phyloP scores from a whole-genome alignment of 2,329 filamentous ascomycete species.

The Rhexocercosporidium sp. region DNA sequence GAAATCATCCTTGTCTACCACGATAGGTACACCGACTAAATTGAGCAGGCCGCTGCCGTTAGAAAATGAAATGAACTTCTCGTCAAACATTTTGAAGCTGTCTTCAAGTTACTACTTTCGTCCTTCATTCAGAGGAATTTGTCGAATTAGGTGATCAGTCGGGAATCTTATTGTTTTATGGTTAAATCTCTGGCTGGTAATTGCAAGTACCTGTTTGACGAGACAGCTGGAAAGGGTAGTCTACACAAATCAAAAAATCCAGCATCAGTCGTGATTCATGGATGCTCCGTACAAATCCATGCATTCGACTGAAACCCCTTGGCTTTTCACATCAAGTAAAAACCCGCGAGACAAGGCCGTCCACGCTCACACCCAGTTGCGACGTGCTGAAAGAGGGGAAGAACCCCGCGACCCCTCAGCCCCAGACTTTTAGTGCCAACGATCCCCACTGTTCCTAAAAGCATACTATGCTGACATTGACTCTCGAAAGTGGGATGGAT shows the following conservation, averaged over 20 bases:
- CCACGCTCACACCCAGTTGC: neutral
- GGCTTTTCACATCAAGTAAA: constrained; percentile 34
- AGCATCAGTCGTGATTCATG: too few relatives aligned
- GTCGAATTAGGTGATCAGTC: too few relatives aligned
- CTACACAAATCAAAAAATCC: too few relatives aligned
- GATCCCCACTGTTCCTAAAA: neutral
- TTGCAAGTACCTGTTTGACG: too few relatives aligned
- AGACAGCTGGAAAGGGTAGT: too few relatives aligned
- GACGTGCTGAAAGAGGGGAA: constrained; percentile 2
- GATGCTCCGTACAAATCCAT: too few relatives aligned
- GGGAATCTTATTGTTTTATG: too few relatives aligned
- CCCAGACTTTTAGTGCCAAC: constrained; percentile 1
- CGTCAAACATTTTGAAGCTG: constrained; percentile 45
- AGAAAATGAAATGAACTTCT: constrained; percentile 16
- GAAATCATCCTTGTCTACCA: constrained; percentile 62
- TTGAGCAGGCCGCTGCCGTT: neutral
- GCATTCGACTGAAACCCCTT: neutral
- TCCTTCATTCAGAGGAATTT: too few relatives aligned
- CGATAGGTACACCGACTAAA: constrained; percentile 49
- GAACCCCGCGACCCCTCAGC: constrained; percentile 1
- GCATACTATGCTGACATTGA: neutral
- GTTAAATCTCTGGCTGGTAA: too few relatives aligned
- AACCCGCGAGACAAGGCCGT: neutral
- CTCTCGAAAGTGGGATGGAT: constrained; percentile 6
- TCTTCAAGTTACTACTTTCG: constrained; percentile 55